Conservation (phyloP, 2,329 filamentous ascomycete species). For the Neurospora sp. region DNA sequence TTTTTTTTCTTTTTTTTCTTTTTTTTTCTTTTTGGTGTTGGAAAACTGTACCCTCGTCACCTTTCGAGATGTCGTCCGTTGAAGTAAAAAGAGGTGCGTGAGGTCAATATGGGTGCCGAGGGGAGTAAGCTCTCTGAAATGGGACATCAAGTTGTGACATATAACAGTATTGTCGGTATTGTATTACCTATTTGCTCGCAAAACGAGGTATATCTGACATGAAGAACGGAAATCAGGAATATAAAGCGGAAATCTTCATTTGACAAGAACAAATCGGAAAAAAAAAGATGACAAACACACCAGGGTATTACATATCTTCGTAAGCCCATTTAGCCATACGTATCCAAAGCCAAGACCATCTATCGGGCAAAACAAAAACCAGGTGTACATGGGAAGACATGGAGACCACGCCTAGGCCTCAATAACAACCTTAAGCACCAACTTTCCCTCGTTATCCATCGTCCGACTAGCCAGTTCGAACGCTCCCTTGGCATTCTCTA, state of each 20-base stretch:
- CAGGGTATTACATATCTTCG: neutral
- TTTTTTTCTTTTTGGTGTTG: neutral
- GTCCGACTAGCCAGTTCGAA: conserved; percentile 64
- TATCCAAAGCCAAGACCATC: neutral
- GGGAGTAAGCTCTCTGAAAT: neutral
- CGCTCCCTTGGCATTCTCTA: conserved; percentile 51
- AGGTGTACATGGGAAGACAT: neutral
- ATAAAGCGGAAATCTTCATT: neutral
- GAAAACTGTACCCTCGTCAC: neutral
- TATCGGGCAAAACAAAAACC: neutral
- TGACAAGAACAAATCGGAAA: neutral
- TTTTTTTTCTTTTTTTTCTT: no score
- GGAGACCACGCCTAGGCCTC: conserved; percentile 31
- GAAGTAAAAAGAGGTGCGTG: neutral
- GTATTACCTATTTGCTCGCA: neutral
- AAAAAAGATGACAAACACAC: neutral
- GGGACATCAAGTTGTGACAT: neutral
- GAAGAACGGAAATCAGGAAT: neutral
- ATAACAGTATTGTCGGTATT: neutral
- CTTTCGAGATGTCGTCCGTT: neutral
- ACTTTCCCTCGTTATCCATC: conserved; percentile 54
- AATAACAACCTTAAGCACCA: conserved; percentile 65
- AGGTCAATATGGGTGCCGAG: neutral
- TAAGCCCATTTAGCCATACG: neutral
- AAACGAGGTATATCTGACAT: neutral